A percentile compares a stretch with the other conserved stretches of the same genome.
phyloP scores from a whole-genome alignment of 1,139 yeast genomes.

The Taphrina populina region DNA sequence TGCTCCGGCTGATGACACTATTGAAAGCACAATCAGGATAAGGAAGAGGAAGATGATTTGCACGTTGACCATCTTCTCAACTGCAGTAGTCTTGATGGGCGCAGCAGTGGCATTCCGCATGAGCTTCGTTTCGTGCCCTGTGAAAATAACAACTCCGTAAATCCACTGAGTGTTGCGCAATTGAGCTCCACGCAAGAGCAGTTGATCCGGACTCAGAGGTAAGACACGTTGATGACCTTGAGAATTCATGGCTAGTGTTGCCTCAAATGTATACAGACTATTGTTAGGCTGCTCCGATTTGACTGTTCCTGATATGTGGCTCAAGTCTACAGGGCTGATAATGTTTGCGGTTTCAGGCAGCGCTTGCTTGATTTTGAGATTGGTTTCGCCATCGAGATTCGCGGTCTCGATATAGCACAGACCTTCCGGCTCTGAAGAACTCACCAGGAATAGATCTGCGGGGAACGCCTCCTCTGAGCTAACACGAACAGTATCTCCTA shows the following conservation, averaged over 20 bases:
- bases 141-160: constrained; percentile 87
- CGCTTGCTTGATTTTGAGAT: constrained; percentile 89
- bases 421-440: constrained; percentile 98
- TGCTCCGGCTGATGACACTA: constrained; percentile 84
- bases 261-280: constrained; percentile 91
- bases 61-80: constrained; percentile 87
- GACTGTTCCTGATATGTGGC: constrained; percentile 56
- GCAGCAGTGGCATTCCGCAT: constrained; percentile 99
- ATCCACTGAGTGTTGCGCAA: constrained; percentile 94
- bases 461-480: constrained; percentile 89
- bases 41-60: constrained; percentile 87
- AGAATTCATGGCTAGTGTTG: constrained; percentile 61
- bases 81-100: constrained; percentile 95
- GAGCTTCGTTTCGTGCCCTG: constrained; percentile 96
- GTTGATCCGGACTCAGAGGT: constrained; percentile 84
- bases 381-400: constrained; percentile 96
- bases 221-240: constrained; percentile 51
- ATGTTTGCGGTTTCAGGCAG: constrained; percentile 70
- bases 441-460: constrained; percentile 79
- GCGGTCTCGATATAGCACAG: constrained; percentile 97
- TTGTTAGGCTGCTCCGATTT: constrained; percentile 92
- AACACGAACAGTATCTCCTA: constrained; percentile 87
- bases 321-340: constrained; percentile 66
- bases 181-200: constrained; percentile 91
- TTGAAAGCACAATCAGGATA: constrained; percentile 68